Conservation (phyloP, 116 monocot species). For the Cymodocea nodosa region DNA sequence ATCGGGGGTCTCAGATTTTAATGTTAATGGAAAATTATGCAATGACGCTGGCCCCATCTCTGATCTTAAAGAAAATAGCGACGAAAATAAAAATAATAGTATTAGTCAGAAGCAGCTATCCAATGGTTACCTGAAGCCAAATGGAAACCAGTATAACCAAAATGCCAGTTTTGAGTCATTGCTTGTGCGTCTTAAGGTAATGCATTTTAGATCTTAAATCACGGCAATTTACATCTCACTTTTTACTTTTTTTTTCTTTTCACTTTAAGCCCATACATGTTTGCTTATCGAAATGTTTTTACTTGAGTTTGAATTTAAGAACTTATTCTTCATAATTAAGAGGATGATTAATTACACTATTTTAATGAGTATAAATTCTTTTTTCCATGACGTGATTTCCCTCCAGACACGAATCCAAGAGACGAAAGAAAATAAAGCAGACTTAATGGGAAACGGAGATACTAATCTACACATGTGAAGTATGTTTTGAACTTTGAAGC, state of each 20-base stretch:
- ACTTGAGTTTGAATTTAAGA: not conserved
- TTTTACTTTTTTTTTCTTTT: no score
- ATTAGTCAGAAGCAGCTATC: conserved; percentile 35
- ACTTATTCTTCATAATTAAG: not conserved
- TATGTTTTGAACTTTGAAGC: conserved; percentile 73
- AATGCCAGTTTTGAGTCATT: conserved; percentile 67
- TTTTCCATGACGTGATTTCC: no score
- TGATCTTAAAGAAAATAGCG: conserved; percentile 37
- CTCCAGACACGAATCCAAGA: conserved; percentile 79
- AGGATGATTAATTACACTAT: no score
- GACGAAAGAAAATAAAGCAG: conserved; percentile 85
- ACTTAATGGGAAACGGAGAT: conserved; percentile 39
- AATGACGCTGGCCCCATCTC: conserved; percentile 18
- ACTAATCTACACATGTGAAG: conserved; percentile 73
- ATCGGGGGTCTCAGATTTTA: conserved; percentile 36
- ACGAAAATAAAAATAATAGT: conserved; percentile 22
- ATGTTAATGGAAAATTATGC: conserved; percentile 33
- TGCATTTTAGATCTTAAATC: no score
- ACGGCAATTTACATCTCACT: no score
- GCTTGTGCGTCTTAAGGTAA: conserved; percentile 80
- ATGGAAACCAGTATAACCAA: conserved; percentile 28
- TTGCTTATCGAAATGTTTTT: no score
- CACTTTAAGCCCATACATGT: no score
- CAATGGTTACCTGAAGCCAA: conserved; percentile 18
- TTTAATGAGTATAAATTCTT: not conserved